These are phyloP conservation scores for Colletotrichum sp. DNA, from an alignment of 2,329 filamentous ascomycete species.

Conservation along the genomic window DNA sequence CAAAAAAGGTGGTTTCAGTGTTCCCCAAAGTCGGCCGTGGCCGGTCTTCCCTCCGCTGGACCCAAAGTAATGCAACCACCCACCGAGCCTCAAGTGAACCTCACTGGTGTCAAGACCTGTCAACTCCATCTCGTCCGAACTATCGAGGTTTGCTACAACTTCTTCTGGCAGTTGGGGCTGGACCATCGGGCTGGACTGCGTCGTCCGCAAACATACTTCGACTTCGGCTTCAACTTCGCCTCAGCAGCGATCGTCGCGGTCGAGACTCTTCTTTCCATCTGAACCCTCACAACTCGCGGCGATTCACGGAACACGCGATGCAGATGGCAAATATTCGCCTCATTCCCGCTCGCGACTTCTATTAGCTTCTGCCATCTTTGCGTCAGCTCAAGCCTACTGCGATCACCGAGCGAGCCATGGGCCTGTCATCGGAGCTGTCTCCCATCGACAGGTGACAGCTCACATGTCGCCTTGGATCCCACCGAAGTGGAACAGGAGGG, in stretches of 20 bases:
- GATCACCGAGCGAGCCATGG: not conserved
- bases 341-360: not conserved
- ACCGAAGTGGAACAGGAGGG: not conserved
- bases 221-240: not conserved
- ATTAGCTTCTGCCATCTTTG: not conserved
- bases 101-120: not conserved
- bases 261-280: not conserved
- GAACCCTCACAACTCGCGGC: not conserved
- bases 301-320: not conserved
- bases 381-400: not conserved
- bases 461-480: not conserved
- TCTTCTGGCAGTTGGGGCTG: not conserved
- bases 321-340: not conserved
- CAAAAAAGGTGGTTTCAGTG: not conserved
- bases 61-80: not conserved
- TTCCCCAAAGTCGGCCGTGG: not conserved
- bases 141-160: not conserved
- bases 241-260: not conserved
- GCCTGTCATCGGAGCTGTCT: not conserved
- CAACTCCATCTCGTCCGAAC: not conserved
- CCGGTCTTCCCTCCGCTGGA: not conserved
- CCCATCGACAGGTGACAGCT: conserved; percentile 3
- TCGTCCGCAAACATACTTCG: not conserved
- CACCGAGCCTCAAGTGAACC: not conserved
- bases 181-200: not conserved